Base-by-base conservation (phyloP, 2,329 filamentous ascomycete genomes). In the Ophiostoma ulmi region DNA sequence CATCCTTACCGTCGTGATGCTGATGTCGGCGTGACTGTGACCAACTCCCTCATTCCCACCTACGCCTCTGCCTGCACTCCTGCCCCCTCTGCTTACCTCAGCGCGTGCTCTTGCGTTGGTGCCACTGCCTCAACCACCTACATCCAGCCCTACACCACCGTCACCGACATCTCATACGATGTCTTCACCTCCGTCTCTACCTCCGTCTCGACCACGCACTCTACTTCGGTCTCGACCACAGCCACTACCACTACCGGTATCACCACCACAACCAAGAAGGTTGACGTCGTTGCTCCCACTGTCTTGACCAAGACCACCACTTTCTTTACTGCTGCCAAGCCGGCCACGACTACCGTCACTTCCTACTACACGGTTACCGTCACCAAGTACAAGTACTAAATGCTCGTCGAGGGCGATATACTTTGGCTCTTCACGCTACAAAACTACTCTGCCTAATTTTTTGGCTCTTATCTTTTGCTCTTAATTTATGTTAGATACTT, bases 101-200 rank as follows among this genome's bases (percentile, higher is more conserved):
- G 69, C 41, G 69, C 69, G 17, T 70, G 69, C 61, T 41, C 41
- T 63, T 70, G 69, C 69, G 44, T 41, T 31, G 61, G 69, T 5
- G 69, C 20, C 5, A 55, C 61, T 11, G 31, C 41, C 20, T 35
- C 69, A 20, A 39, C 20, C 20, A 66, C n/a, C 41, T 66, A 44
- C 11, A 70, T 36, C 35, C 39, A 38, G 61, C 61, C 69, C 20
- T 41, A 52, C 41, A 31, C 20, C 41, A 66, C 61, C n/a, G n/a
- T 36, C 44, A 70, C 69, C 3, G 31, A 66, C 20, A 52, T 35
- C 17, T 14, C 1, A 31, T 52, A 31, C 17, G 39, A 66, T 22
- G 35, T 35, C 4, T 20, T 5, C 17, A 70, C 69, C 41, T n/a
- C 31, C 44, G 39, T 26, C 1, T 38, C 67, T 7, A 58, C 44